A percentile compares a stretch with the other conserved stretches of the same genome.
Evolutionary conservation across 1,284 basidiomycete genomes (phyloP).

Genomic region (Volvariella surrecta): DNA sequence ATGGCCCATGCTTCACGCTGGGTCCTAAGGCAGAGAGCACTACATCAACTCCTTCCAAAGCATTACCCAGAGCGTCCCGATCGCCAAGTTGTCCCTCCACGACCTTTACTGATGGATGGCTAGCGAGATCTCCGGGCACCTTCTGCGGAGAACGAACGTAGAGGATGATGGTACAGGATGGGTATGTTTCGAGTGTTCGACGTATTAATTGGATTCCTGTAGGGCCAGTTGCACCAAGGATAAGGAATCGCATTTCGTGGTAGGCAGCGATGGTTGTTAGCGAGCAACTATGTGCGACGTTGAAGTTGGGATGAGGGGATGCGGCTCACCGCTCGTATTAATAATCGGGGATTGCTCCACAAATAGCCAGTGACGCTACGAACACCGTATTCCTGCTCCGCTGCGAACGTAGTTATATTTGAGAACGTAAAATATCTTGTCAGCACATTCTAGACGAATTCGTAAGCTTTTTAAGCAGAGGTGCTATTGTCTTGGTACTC

Average conservation of each 20-base stretch:
- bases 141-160: constrained; percentile 58
- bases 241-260: constrained; percentile 27
- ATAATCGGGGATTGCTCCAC: too few relatives aligned
- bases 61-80: constrained; percentile 33
- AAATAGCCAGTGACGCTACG: too few relatives aligned
- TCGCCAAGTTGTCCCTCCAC: constrained; percentile 50
- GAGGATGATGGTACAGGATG: constrained; percentile 39
- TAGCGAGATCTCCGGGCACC: constrained; percentile 39
- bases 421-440: too few relatives aligned
- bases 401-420: too few relatives aligned
- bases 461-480: too few relatives aligned
- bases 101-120: constrained; percentile 35
- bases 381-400: too few relatives aligned
- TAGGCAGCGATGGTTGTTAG: too few relatives aligned
- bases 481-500: not conserved
- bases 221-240: constrained; percentile 54
- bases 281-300: too few relatives aligned
- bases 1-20: constrained; percentile 15
- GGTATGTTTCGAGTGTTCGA: constrained; percentile 34
- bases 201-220: constrained; percentile 45
- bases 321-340: too few relatives aligned
- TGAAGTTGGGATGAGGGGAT: too few relatives aligned
- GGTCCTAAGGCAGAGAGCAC: constrained; percentile 64
- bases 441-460: too few relatives aligned
- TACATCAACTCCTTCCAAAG: constrained; percentile 47